phyloP scores from a whole-genome alignment of 768 basidiomycete genomes.

The Boletus rubroflammeus region DNA sequence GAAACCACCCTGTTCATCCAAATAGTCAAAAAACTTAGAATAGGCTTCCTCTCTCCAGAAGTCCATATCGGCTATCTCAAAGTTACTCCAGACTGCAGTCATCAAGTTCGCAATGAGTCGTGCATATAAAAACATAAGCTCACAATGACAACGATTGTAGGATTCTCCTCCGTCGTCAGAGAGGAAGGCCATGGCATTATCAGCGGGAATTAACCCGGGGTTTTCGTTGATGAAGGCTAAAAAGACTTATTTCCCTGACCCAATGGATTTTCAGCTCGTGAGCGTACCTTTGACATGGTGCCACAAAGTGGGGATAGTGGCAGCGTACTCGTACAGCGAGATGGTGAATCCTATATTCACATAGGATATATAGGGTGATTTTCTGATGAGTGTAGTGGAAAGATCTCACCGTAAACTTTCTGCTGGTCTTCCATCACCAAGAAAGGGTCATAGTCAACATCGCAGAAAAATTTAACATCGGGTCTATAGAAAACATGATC shows the following conservation, averaged over 20 bases:
- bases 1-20: slow-evolving; percentile 83
- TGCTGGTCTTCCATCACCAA: slow-evolving; percentile 72
- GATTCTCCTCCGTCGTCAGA: slow-evolving; percentile 65
- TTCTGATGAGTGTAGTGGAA: background rate
- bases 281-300: slow-evolving; percentile 58
- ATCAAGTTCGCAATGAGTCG: slow-evolving; percentile 11
- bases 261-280: background rate
- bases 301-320: slow-evolving; percentile 84
- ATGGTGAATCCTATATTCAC: slow-evolving; percentile 64
- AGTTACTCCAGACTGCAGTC: slow-evolving; percentile 62
- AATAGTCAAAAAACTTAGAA: slow-evolving; percentile 73
- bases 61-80: slow-evolving; percentile 85
- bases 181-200: slow-evolving; percentile 72
- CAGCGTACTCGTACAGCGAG: slow-evolving; percentile 70
- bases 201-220: slow-evolving; percentile 54
- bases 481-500: slow-evolving; percentile 44
- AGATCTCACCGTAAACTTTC: slow-evolving; percentile 69
- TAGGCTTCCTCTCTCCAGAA: slow-evolving; percentile 88
- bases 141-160: slow-evolving; percentile 80
- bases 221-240: slow-evolving; percentile 67
- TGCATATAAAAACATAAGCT: slow-evolving; percentile 25
- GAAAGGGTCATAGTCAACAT: slow-evolving; percentile 78
- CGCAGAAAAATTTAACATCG: slow-evolving; percentile 76
- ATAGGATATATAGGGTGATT: slow-evolving; percentile 25
- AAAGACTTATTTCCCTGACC: background rate